Base-by-base conservation (phyloP, 805 yeast genomes). In the Kodamaea kakaduensis region DNA sequence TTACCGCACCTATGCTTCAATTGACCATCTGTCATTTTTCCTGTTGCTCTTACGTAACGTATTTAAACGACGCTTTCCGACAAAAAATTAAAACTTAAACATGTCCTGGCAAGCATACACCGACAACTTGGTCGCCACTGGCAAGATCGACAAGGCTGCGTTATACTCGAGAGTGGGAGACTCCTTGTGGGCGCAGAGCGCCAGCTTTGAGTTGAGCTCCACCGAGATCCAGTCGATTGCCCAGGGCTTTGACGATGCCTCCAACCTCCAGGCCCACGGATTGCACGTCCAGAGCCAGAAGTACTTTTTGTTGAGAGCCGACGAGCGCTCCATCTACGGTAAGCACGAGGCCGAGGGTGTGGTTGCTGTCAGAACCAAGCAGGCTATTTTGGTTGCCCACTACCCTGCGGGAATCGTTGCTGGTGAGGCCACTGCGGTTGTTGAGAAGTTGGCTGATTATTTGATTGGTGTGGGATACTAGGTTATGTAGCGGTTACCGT, bases 141-240 rank as follows among this genome's bases (percentile, higher is more conserved):
- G 87, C 44, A 86, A 85, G 61, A 72, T 93, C 47, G 97, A 90
- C 67, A 79, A 79, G 60, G 96, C 97, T 21, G 93, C 94, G 26
- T 78, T 93, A 48, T 89, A 84, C 64, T 89, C 97, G 7, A 82
- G 84, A 48, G 96, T 94, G 9, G 98, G 98, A 30, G 96, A 89
- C 60, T 75, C 95, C 14, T 75, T 79, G 35, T 93, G 98, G 98
- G 97, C 97, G 15, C 77, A 80, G 48, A 72, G 93, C 12, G 74
- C 83, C 42, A 76, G 77, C 25, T 76, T 86, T 45, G 59, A 58
- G 52, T 73, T 89, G 48, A 72, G 75, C 29, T 75, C 79, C 8
- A 67, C 72, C 28, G 98, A 93, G 66, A 78, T 89, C 47, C 49
- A 69, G 31, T 84, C 73, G 50, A 65, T 93, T 40, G 93, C 86